Conservation (phyloP, 805 yeast genomes). For the Candida montana region DNA sequence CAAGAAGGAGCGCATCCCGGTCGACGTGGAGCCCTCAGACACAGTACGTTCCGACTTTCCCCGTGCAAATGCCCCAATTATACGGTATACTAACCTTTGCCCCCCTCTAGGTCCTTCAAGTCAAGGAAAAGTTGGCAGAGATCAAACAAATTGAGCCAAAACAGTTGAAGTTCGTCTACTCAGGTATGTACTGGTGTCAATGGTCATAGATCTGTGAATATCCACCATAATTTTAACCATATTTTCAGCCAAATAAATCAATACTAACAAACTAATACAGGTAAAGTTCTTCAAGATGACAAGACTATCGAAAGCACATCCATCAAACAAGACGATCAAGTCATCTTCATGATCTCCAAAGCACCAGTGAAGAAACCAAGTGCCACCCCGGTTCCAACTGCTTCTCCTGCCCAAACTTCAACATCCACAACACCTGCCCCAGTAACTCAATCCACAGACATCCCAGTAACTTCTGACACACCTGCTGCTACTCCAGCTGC, state of each 20-base stretch:
- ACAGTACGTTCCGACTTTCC: conserved; percentile 48
- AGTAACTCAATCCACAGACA: not conserved
- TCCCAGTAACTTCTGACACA: conserved; percentile 26
- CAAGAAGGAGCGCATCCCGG: conserved; percentile 80
- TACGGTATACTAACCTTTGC: not conserved
- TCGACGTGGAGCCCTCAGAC: conserved; percentile 68
- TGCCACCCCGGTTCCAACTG: conserved; percentile 20
- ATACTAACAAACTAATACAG: too few relatives aligned
- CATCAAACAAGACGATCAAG: conserved; percentile 78
- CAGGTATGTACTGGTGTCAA: conserved; percentile 40
- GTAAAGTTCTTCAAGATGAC: conserved; percentile 82
- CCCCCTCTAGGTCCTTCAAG: conserved; percentile 48
- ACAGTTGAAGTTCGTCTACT: conserved; percentile 84
- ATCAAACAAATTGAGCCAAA: conserved; percentile 62
- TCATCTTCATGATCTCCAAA: conserved; percentile 82
- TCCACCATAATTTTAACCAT: too few relatives aligned
- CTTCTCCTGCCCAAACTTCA: conserved; percentile 16
- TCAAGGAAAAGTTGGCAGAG: conserved; percentile 67
- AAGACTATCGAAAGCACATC: conserved; percentile 67
- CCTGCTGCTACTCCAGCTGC: conserved; percentile 18
- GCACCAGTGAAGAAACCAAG: conserved; percentile 22
- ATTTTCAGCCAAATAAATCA: too few relatives aligned
- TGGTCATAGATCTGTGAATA: not conserved
- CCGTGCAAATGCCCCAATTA: too few relatives aligned
- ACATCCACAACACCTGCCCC: conserved; percentile 8